Evolutionary conservation across 2,329 filamentous ascomycete species (phyloP), one percentile per base, ranked within the genome.

Genomic region (Cladosporium sp.): DNA sequence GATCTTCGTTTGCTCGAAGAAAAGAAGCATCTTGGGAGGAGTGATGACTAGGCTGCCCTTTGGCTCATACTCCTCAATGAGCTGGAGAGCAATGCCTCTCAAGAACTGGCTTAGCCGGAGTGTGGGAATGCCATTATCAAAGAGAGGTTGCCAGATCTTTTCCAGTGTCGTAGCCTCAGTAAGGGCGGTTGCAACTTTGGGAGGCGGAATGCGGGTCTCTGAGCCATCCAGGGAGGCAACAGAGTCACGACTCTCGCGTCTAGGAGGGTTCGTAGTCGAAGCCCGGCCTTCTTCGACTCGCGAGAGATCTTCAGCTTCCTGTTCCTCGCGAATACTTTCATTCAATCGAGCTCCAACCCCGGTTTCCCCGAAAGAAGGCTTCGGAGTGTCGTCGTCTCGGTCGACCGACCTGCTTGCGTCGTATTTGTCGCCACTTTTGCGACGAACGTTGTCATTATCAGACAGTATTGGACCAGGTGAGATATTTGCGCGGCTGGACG

Each of bases 71-170:
- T 88, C 78, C 50, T 86, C 80, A 57, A 88, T 83, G 60, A 95
- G 71, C 63, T 89, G 84, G 48, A 81, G 75, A 11, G 87, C 88
- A 50, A 95, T 72, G 0, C 87, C 87, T 49, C 82, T 76, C 42
- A 94, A 70, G 33, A 93, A 82, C 56, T 90, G 80, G 0, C 79
- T 79, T 13, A 92, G 74, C 45, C 87, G 76, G 41, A 75, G 67
- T 0, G 88, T 91, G 1, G 86, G 81, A 50, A 78, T 76, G 0
- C 84, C 85, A 22, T 82, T 74, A 40, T 86, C 82, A 62, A 94
- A 94, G 2, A 95, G 67, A 8, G 74, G 75, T 5, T 87, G 85
- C 89, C 89, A 95, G 62, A 84, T 83, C 62, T 78, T 80, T 63
- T 91, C 86, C 22, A 86, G 67, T 1, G 79, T 78, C 1, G 78